A percentile compares a stretch with the other conserved stretches of the same genome.
Evolutionary conservation across 2,329 filamentous ascomycete genomes (phyloP).

Genomic region (Aspergillus tubingensis): DNA sequence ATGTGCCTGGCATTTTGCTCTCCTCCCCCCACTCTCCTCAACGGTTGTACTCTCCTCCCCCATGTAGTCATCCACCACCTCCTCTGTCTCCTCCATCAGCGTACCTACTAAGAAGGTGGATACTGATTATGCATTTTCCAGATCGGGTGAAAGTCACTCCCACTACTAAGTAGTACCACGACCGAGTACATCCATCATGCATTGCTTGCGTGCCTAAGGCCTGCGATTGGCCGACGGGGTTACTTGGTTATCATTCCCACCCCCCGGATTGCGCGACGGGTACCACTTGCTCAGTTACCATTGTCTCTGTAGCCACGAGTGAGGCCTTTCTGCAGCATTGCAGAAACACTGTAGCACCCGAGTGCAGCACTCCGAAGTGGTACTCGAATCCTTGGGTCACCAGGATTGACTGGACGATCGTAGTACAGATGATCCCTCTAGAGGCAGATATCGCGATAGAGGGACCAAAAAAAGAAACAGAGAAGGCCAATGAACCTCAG

Average conservation of each 20-base stretch:
- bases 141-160: slow-evolving; percentile 9
- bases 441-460: not conserved
- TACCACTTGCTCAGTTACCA: not conserved
- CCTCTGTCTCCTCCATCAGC: not conserved
- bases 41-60: not conserved
- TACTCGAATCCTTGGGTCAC: not conserved
- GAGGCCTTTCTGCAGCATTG: not conserved
- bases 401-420: not conserved
- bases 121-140: slow-evolving; percentile 17
- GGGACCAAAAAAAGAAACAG: not conserved
- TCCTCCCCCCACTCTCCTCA: slow-evolving; percentile 7
- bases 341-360: not conserved
- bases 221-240: not conserved
- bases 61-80: not conserved
- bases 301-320: not conserved
- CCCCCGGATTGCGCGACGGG: not conserved
- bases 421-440: not conserved
- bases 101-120: no score
- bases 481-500: not conserved
- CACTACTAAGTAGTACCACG: not conserved
- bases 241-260: not conserved
- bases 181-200: not conserved
- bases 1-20: slow-evolving; percentile 3
- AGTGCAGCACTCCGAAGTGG: not conserved
- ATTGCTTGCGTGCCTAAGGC: not conserved